Evolutionary conservation across 2,329 filamentous ascomycete genomes (phyloP), one percentile per base, ranked within the genome.

Genomic region (Claviceps spartinae): DNA sequence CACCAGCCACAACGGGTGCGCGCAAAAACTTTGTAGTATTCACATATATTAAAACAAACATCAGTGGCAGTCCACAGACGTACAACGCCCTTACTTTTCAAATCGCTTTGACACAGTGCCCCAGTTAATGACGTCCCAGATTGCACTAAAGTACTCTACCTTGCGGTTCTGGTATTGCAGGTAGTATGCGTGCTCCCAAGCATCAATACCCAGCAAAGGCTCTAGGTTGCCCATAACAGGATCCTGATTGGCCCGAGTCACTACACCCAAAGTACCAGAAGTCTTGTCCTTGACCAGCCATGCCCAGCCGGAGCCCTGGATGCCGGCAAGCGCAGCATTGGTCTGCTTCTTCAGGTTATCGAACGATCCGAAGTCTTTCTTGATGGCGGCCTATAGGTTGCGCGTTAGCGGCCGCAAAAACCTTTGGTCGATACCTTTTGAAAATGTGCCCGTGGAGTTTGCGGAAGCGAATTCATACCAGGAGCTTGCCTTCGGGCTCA

Each of bases 91-190:
- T 67, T 74, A 69, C 56, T 74, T 72, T 59, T 72, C 71, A 64
- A 88, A 88, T 58, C 88, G 81, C 76, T 83, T 81, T 68, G 86
- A 83, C 45, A 88, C 90, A 36, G 85, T 81, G 79, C 89, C 88
- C 90, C 90, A 96, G 82, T 95, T 95, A 69, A 95, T 75, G 48
- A 95, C 89, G 60, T 95, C 87, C 90, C 90, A 95, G 67, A 95
- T 85, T 54, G 88, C 88, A 62, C 79, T 79, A 71, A 95, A 95
- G 77, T 95, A 95, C 74, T 95, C 89, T 53, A 85, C 89, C 82
- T 95, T 95, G 70, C 88, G 84, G 78, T 95, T 95, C 81, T 95
- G 80, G 74, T 95, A 95, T 75, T 95, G 88, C 56, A 95, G 77
- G 73, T 95, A 94, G 76, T 94, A 95, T 50, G 89, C 89, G 72